Evolutionary conservation across 257 asterid species (phyloP).

Genomic region (Ligustrum vulgare): DNA sequence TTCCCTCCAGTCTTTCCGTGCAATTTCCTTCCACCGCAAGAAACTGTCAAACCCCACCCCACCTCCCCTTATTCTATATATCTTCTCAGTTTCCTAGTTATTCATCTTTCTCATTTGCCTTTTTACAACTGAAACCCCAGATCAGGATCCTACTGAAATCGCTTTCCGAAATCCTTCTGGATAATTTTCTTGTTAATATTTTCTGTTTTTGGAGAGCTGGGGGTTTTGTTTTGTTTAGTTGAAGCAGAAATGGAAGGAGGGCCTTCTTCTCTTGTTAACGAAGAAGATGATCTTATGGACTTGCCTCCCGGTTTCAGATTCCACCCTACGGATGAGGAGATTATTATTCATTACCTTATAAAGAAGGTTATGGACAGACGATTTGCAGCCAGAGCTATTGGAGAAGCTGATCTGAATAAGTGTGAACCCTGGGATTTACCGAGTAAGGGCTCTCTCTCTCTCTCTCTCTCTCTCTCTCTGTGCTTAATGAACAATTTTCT

Average conservation of each 20-base stretch:
- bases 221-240: not conserved
- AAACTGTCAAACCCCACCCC: conserved; percentile 24
- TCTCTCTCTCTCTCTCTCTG: too few species aligned
- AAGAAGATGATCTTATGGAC: conserved; percentile 29
- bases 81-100: conserved; percentile 28
- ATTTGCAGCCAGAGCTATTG: conserved; percentile 59
- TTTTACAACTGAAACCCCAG: conserved; percentile 11
- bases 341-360: conserved; percentile 61
- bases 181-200: not conserved
- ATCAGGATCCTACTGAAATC: not conserved
- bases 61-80: conserved; percentile 33
- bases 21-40: conserved; percentile 54
- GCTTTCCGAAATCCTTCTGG: not conserved
- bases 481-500: not conserved
- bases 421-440: conserved; percentile 96
- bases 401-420: conserved; percentile 83
- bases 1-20: conserved; percentile 34
- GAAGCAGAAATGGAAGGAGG: conserved; percentile 38
- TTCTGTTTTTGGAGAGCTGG: not conserved
- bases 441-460: conserved; percentile 31
- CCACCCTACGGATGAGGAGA: conserved; percentile 87
- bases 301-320: conserved; percentile 85
- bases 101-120: conserved; percentile 50
- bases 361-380: conserved; percentile 54
- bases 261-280: conserved; percentile 22